Base-by-base conservation (phyloP, 2,329 filamentous ascomycete species). In the Xenoacremonium recifei region DNA sequence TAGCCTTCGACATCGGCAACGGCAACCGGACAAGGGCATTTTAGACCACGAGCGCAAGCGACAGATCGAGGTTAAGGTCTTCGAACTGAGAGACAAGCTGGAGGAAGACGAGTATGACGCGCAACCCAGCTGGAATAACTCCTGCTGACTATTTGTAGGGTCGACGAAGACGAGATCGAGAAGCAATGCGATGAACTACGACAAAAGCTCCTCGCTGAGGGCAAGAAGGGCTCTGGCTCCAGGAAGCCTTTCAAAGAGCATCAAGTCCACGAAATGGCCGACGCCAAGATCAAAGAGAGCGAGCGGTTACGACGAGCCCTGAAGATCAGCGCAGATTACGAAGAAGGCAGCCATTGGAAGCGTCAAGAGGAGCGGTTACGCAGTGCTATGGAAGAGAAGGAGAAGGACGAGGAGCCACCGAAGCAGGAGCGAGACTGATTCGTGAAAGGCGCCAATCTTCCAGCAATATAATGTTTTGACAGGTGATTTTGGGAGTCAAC, bases 201-300 rank as follows among this genome's bases (percentile, higher is more conserved):
- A 23, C 51, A 69, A 48, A 70, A 70, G 45, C 59, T 72, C 1
- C 55, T 65, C 1, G 62, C 61, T 10, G 66, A 71, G 44, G 58
- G 55, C 1, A 61, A 57, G 23, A 63, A 49, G 17, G 54, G 49
- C 18, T 62, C 57, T 41, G 67, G 62, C 18, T 66, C 60, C n/a
- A 63, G 67, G 42, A 69, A 63, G 40, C 77, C 80, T 9, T 76
- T 97, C 50, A 99, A 97, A 70, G 77, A 84, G 52, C 90, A 97
- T 68, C 89, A 97, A 68, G 90, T 97, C 16, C 93, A 99, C 71
- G 93, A 97, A 69, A 77, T 96, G 64, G 93, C 93, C 15, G 87
- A 93, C 59, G 93, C 92, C 46, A 99, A 99, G 77, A 92, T 95
- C 54, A 86, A 89, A 64, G 93, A 99, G 76, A 96, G 86, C 66